These are phyloP conservation scores for Phytophthora agathidicida DNA, from an alignment of 352 stramenopile genomes.

Conservation along the genomic window DNA sequence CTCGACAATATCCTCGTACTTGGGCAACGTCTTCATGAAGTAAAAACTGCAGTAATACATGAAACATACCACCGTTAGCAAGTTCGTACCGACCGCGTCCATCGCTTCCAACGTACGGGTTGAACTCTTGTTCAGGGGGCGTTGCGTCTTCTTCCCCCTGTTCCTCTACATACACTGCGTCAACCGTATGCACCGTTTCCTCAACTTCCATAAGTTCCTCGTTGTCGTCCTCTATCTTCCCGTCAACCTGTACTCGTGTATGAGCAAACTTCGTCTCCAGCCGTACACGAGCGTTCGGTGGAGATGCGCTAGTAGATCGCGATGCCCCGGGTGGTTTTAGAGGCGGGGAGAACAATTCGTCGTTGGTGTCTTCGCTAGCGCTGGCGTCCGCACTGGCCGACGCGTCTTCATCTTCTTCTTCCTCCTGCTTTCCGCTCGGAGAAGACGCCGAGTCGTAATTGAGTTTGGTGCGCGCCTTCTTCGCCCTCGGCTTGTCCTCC, in stretches of 20 bases:
- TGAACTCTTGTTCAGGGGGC: conserved; percentile 72
- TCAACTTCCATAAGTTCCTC: conserved; percentile 33
- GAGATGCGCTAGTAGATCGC: conserved; percentile 43
- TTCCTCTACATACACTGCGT: conserved; percentile 33
- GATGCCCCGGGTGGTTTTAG: conserved; percentile 61
- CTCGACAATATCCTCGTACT: conserved; percentile 75
- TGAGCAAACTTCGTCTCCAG: conserved; percentile 40
- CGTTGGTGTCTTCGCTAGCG: conserved; percentile 40
- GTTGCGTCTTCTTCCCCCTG: conserved; percentile 45
- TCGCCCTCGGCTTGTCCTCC: conserved; percentile 23
- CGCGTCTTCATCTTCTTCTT: conserved; percentile 11
- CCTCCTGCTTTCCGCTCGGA: conserved; percentile 15
- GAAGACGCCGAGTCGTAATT: conserved; percentile 25
- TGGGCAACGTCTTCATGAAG: conserved; percentile 88
- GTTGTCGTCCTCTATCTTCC: conserved; percentile 39
- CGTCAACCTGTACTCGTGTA: conserved; percentile 24
- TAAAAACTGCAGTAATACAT: conserved; percentile 57
- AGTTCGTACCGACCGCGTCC: neutral
- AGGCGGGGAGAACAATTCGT: conserved; percentile 77
- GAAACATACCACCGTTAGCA: conserved; percentile 6
- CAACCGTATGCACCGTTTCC: conserved; percentile 6
- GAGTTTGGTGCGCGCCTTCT: conserved; percentile 33
- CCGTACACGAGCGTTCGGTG: conserved; percentile 30
- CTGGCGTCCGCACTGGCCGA: conserved; percentile 10
- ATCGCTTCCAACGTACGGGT: conserved; percentile 65